Base-by-base conservation (phyloP, 1,284 basidiomycete species). In the Trametes polyzona region DNA sequence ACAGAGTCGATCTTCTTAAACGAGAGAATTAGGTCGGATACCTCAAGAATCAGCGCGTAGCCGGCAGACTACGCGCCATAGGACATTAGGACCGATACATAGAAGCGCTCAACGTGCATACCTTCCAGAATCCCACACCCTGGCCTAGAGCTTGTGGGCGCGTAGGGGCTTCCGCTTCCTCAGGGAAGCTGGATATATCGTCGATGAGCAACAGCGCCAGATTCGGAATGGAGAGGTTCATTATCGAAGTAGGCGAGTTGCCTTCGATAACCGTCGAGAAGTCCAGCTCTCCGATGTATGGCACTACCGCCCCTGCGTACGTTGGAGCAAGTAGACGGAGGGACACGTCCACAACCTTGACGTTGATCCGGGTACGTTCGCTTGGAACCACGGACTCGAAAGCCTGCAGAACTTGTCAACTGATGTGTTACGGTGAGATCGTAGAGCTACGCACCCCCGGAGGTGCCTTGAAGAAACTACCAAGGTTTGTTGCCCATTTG, bases 371-470 rank as follows among this genome's bases (percentile, higher is more conserved):
- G 1, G 95, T 97, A 29, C 92, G 77, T 70, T 98, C 96, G 59
- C 85, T 95, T 0, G 96, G 96, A 19, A 95, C 86, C 12, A 98
- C 94, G 42, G 94, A 84, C 70, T 97, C 95, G 69, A 99, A 98
- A 0, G 92, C 90, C 86, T 95, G 59, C 0, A 8, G 33, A 52
- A 40, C 16, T 47, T 27, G 48, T 59, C 48, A 61, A 41, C 47
- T 30, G 27, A 30, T 52, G 35, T 7, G 33, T 36, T 47, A 47
- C 23, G 16, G 42, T 55, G 21, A 24, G 27, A 9, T 27, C 1
- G 9, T 14, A 29, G 51, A 40, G n/a, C n/a, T 9, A 78, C 88
- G 61, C 71, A 93, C 93, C 40, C 92, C 95, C 44, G 92, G 91
- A 12, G 96, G 96, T 21, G 95, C 85, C 70, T 94, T 94, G 27